Evolutionary conservation across 2,329 filamentous ascomycete species (phyloP).

Genomic region (Colletotrichum eremochloae): DNA sequence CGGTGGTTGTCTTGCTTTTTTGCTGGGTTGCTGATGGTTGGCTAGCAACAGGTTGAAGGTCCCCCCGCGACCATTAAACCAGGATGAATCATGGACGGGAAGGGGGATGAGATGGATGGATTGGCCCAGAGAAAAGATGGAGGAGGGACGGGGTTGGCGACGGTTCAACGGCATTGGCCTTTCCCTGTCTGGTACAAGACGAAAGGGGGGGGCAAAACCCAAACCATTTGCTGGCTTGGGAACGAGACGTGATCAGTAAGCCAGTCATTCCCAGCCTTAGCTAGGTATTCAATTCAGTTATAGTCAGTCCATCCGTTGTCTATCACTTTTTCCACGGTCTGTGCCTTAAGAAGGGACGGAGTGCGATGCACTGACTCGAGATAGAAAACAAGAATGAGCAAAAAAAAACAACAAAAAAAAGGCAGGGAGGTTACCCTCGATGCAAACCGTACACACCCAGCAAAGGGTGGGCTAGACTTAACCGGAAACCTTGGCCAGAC

Average conservation of each 20-base stretch:
- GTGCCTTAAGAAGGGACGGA: background rate
- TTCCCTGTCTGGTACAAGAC: slow-evolving; percentile 11
- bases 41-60: slow-evolving; percentile 7
- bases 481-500: slow-evolving; percentile 11
- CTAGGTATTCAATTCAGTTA: background rate
- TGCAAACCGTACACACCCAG: background rate
- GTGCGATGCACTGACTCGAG: slow-evolving; percentile 29
- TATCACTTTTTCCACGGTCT: slow-evolving; percentile 2
- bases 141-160: slow-evolving; percentile 19
- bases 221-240: slow-evolving; percentile 33
- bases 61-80: too few relatives aligned
- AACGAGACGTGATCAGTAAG: slow-evolving; percentile 21
- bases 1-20: slow-evolving; percentile 18
- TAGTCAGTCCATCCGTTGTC: background rate
- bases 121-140: background rate
- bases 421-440: background rate
- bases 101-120: slow-evolving; percentile 1
- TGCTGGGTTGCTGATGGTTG: slow-evolving; percentile 6
- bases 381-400: background rate
- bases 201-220: background rate
- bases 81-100: slow-evolving; percentile 2
- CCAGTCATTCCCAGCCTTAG: slow-evolving; percentile 31
- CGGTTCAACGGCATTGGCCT: slow-evolving; percentile 25
- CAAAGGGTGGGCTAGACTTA: background rate
- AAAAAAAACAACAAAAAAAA: background rate